Base-by-base conservation (phyloP, 2,329 filamentous ascomycete genomes). In the Incumbomyces delicatus region DNA sequence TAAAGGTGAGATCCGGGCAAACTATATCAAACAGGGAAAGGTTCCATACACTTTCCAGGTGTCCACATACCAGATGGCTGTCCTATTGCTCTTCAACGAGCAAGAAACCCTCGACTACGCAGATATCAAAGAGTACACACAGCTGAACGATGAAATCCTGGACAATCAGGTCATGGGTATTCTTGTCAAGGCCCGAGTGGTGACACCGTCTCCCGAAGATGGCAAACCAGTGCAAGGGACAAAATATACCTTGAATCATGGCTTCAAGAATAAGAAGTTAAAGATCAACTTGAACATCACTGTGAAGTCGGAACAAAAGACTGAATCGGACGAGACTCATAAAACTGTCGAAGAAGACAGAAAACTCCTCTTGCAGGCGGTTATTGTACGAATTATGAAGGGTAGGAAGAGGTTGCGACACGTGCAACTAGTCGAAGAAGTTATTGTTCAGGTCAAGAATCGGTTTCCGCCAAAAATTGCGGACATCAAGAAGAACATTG, bases 401-500 rank as follows among this genome's bases (percentile, higher is more conserved):
- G 94, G 90, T 2, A 84, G 92, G 51, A 96, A 98, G 80, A 87
- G 84, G 71, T 94, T 96, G 87, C 96, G 95, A 78, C 90, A 98
- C 69, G 81, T 83, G 51, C 85, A 92, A 62, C 81, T 98, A 11
- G 88, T 98, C 46, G 83, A 87, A 61, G 92, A 98, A 69, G 94
- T 89, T 18, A 96, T 98, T 65, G 84, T 83, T 61, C 92, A 96
- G 67, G 95, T 98, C 65, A 87, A 85, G 64, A 82, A 81, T 35
- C 86, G 92, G 34, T 98, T 98, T 67, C 81, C 88, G 48, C 92
- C 92, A 34, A 94, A 94, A 70, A 78, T 98, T 27, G 75, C 80
- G 13, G 92, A 98, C 58, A 98, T 98, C 77, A 98, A 98, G 75
- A 98, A 96, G 73, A 95, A 92, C 67, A 96, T 98, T 64, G 92